A percentile compares a stretch with the other conserved stretches of the same genome.
Conservation (phyloP, 2,329 filamentous ascomycete species). For the Alternaria gansuensis region DNA sequence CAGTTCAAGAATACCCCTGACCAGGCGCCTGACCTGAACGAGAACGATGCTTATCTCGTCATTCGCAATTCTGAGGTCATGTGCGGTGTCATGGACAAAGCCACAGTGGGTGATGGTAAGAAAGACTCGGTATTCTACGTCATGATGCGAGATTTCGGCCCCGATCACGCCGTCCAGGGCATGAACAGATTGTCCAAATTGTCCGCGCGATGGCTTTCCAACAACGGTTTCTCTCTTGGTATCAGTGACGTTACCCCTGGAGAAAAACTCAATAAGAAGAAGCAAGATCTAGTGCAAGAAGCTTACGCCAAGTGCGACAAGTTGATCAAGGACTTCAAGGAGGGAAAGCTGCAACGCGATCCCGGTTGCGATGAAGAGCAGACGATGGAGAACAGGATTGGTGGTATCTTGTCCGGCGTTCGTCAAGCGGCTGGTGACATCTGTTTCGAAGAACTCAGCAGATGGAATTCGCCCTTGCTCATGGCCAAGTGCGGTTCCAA, state of each 20-base stretch:
- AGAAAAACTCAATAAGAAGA: conserved; percentile 72
- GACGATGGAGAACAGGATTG: conserved; percentile 89
- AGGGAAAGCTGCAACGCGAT: conserved; percentile 82
- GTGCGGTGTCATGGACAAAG: conserved; percentile 98
- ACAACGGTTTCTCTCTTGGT: conserved; percentile 94
- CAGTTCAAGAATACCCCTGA: conserved; percentile 72
- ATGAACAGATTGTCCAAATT: conserved; percentile 96
- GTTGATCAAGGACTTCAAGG: conserved; percentile 82
- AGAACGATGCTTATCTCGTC: conserved; percentile 82
- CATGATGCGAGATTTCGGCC: conserved; percentile 92
- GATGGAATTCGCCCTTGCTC: conserved; percentile 89
- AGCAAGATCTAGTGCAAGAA: conserved; percentile 76
- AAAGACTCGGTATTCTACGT: conserved; percentile 98
- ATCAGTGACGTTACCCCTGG: conserved; percentile 94
- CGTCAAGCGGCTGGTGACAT: conserved; percentile 89
- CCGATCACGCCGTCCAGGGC: conserved; percentile 83
- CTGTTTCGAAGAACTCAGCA: conserved; percentile 88
- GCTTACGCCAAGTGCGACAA: conserved; percentile 84
- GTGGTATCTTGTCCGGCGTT: conserved; percentile 89
- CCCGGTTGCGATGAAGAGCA: conserved; percentile 90
- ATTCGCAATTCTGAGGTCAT: conserved; percentile 97
- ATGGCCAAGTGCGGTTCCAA: conserved; percentile 99
- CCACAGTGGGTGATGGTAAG: conserved; percentile 94
- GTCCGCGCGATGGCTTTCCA: conserved; percentile 86
- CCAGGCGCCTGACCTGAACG: conserved; percentile 79